Evolutionary conservation across 2,329 filamentous ascomycete genomes (phyloP), one percentile per base, ranked within the genome.

Genomic region (Alternaria hordeiaustralica): DNA sequence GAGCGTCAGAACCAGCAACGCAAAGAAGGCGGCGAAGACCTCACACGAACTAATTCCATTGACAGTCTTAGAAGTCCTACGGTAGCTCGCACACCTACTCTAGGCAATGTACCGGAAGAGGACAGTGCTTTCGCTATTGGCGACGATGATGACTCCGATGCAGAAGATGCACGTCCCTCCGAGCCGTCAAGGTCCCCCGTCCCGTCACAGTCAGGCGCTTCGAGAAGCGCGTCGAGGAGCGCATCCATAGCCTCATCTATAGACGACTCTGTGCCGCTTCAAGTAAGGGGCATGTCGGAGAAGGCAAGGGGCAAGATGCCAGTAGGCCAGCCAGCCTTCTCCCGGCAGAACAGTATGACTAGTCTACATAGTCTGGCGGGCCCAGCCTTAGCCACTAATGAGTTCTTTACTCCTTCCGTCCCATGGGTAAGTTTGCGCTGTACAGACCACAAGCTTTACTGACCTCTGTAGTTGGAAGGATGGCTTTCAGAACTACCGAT

Each of bases 231-330:
- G 20, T 59, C 57, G 6, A 54, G 51, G 13, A 54, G 51, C 20
- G 51, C 58, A 5, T 95, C 92, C 0, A 84, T 91, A 20, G 88
- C 88, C 26, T 87, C 87, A 0, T 88, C 88, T 0, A 82, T 87
- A 1, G 93, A 96, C 63, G 94, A 96, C 64, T 90, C 91, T 5
- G 88, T 97, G 10, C 94, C 93, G 13, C 86, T 89, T 20, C 94
- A 97, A 77, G 79, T 97, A 28, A 88, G 93, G 61, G 94, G 94
- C 58, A 97, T 98, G 92, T 97, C 95, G 20, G 96, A 98, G 80
- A 99, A 98, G 79, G 96, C 96, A 15, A 87, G 96, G 54, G 96
- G 96, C 8, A 99, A 99, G 80, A 93, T 97, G 89, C 96, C 95
- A 26, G 93, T 92, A 12, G 92, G 92, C 1, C 86, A 90, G 54